Conservation (phyloP, 208 protist species). For the Vickermania spadyakhi region DNA sequence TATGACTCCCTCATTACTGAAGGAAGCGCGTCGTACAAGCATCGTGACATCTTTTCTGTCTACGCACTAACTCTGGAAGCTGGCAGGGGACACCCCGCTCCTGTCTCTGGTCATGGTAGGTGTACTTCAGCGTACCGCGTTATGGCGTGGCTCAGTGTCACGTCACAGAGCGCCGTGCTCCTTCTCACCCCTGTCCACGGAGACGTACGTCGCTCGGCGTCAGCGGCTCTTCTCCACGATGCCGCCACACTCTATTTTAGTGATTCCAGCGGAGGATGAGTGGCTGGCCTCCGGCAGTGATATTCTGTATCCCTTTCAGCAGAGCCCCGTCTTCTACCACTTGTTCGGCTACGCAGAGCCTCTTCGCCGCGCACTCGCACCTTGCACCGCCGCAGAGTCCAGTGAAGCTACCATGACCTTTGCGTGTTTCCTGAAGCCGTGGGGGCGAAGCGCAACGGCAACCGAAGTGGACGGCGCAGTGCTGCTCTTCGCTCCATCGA, state of each 20-base stretch:
- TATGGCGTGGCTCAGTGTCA: no score
- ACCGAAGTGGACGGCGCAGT: no score
- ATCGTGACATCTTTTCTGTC: no score
- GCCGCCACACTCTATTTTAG: slow-evolving; percentile 20
- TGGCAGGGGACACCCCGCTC: no score
- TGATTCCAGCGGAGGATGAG: slow-evolving; percentile 33
- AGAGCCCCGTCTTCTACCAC: slow-evolving; percentile 41
- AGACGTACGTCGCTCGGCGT: slow-evolving; percentile 27
- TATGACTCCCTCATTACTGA: no score
- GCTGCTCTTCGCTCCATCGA: neutral
- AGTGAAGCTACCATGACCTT: neutral
- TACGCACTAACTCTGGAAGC: no score
- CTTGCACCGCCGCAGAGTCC: neutral
- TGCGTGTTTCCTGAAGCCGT: neutral
- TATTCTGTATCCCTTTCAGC: slow-evolving; percentile 22
- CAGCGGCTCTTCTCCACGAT: slow-evolving; percentile 18
- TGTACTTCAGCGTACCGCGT: no score
- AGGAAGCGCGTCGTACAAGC: no score
- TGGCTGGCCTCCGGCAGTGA: slow-evolving; percentile 15
- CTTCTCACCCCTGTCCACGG: slow-evolving; percentile 2
- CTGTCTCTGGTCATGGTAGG: no score
- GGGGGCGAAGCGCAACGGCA: neutral
- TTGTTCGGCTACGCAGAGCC: slow-evolving; percentile 21
- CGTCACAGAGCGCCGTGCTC: no score
- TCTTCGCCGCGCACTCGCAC: neutral